Evolutionary conservation across 2,329 filamentous ascomycete species (phyloP), one percentile per base, ranked within the genome.

Genomic region (Beauveria asiatica): DNA sequence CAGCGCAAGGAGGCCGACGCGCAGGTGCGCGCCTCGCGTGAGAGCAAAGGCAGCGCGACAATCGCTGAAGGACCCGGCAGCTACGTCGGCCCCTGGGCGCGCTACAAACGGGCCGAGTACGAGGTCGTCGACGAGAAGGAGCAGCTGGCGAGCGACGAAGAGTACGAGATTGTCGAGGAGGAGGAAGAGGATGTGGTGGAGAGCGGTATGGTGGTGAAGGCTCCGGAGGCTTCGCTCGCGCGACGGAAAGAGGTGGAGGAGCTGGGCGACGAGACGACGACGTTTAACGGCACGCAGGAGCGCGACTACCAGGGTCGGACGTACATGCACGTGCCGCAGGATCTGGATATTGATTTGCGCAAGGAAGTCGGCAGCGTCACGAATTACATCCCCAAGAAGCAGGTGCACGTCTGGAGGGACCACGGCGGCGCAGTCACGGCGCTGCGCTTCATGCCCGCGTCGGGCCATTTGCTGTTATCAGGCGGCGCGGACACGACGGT

Each of bases 301-400:
- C 88, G 86, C 78, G 94, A 99, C 73, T 99, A 99, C 76, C 89
- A 95, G 72, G 94, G 94, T 52, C 82, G 94, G 65, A 96, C 93
- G 39, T 99, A 96, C 72, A 97, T 99, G 93, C 94, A 99, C 74
- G 82, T 97, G 50, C 94, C 94, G 3, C 92, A 91, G 72, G 92
- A 96, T 71, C 77, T 96, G 74, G 90, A 91, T 69, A 79, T 96
- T 71, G 89, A 96, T 70, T 79, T 99, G 67, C 83, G 81, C 64
- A 95, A 94, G 75, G 91, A 95, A 62, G 73, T 80, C 49, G 90
- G 89, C 67, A 92, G 87, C 69, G 74, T 84, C 70, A 92, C 92
- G 70, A 97, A 96, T 73, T 99, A 85, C 71, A 90, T 95, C 61
- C 94, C 94, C 42, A 97, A 96, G 80, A 97, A 96, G 76, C 81